Percentiles rank a stretch among this genome's conserved stretches.
Evolutionary conservation across 2,329 filamentous ascomycete genomes (phyloP).

Genomic region (Septoria linicola): DNA sequence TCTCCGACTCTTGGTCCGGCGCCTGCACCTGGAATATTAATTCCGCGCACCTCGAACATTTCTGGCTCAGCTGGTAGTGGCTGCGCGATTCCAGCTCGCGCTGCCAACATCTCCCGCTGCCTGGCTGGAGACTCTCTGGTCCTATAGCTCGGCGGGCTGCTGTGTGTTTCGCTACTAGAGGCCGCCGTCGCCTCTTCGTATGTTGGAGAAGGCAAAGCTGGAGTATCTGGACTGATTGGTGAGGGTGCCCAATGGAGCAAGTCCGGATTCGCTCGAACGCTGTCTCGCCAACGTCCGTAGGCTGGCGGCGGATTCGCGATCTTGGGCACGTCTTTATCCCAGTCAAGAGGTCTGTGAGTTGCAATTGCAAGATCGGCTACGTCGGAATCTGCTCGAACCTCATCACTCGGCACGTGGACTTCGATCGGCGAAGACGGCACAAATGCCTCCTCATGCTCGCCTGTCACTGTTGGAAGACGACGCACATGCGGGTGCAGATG

Average conservation of each 20-base stretch:
- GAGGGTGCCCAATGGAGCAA: slow-evolving; percentile 66
- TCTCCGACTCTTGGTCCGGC: slow-evolving; percentile 14
- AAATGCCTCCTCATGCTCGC: slow-evolving; percentile 48
- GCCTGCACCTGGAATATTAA: slow-evolving; percentile 13
- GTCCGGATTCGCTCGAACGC: slow-evolving; percentile 79
- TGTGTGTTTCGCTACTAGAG: slow-evolving; percentile 16
- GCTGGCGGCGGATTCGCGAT: slow-evolving; percentile 65
- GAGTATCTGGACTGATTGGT: slow-evolving; percentile 26
- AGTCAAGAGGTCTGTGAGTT: slow-evolving; percentile 34
- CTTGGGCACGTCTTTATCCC: slow-evolving; percentile 27
- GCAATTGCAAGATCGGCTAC: slow-evolving; percentile 25
- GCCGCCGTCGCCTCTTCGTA: slow-evolving; percentile 35
- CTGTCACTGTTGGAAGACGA: slow-evolving; percentile 21
- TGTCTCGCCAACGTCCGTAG: slow-evolving; percentile 81
- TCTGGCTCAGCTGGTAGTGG: slow-evolving; percentile 29
- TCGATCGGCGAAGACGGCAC: slow-evolving; percentile 72
- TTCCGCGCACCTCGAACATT: slow-evolving; percentile 30
- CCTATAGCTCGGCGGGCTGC: slow-evolving; percentile 32
- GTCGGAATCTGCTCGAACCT: slow-evolving; percentile 33
- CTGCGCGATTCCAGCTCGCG: slow-evolving; percentile 26
- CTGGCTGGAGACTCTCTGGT: slow-evolving; percentile 32
- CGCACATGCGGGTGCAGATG: slow-evolving; percentile 39
- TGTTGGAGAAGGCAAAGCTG: slow-evolving; percentile 33
- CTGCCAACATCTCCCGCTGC: slow-evolving; percentile 26
- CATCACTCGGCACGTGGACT: slow-evolving; percentile 66